Evolutionary conservation across 495 filamentous ascomycete genomes (phyloP).

Genomic region (Polyplosphaeria fusca): DNA sequence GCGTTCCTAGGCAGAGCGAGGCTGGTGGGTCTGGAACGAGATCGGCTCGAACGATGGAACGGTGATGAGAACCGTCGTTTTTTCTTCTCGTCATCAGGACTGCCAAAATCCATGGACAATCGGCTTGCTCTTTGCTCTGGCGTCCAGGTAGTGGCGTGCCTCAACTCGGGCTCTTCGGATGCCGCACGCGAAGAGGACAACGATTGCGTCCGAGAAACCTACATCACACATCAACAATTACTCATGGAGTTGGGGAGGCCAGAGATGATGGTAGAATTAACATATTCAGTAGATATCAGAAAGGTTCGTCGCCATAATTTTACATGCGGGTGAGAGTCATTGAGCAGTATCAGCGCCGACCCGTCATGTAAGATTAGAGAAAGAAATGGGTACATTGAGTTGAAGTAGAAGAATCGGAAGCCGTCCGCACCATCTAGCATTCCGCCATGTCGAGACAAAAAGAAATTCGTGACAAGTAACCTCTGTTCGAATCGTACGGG

Average conservation of each 20-base stretch:
- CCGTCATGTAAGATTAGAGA: constrained; percentile 1
- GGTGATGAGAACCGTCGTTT: constrained; percentile 31
- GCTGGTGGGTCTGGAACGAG: constrained; percentile 25
- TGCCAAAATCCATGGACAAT: constrained; percentile 10
- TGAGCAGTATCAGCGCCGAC: constrained; percentile 10
- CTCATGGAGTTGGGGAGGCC: constrained; percentile 6
- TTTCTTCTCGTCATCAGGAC: constrained; percentile 25
- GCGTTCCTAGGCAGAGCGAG: constrained; percentile 26
- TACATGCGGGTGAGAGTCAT: constrained; percentile 8
- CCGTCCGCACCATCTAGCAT: constrained; percentile 2
- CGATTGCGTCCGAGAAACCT: constrained; percentile 19
- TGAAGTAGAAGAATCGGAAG: neutral
- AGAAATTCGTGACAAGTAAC: constrained; percentile 3
- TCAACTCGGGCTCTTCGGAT: constrained; percentile 27
- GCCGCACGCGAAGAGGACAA: constrained; percentile 17
- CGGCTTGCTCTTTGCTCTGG: neutral
- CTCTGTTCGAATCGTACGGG: constrained; percentile 3
- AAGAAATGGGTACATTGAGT: too few species aligned
- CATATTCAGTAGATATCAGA: constrained; percentile 21
- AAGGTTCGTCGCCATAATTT: constrained; percentile 23
- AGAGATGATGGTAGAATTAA: constrained; percentile 17
- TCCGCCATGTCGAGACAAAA: constrained; percentile 10
- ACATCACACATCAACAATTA: constrained; percentile 30
- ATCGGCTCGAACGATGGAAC: constrained; percentile 28
- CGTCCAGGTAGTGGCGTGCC: neutral